Percentiles rank a stretch among this genome's conserved stretches.
Conservation (phyloP, 2,329 filamentous ascomycete genomes). For the Monilinia fructicola region DNA sequence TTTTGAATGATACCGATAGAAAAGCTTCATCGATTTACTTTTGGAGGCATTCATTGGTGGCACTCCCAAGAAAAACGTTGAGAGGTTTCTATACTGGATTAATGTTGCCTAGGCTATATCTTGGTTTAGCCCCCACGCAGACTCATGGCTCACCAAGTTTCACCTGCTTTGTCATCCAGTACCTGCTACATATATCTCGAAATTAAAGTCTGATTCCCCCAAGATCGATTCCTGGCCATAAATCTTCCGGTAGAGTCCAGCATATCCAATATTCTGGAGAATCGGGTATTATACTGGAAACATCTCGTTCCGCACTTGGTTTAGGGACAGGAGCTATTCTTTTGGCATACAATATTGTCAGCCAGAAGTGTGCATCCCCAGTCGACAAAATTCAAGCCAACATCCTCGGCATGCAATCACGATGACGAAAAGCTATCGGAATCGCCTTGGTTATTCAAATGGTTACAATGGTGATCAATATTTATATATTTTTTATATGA, state of each 20-base stretch:
- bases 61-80: neutral
- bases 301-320: neutral
- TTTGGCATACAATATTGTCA: neutral
- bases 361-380: neutral
- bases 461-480: neutral
- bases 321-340: neutral
- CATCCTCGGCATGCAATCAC: neutral
- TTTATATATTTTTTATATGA: neutral
- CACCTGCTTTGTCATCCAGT: constrained; percentile 6
- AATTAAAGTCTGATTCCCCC: neutral
- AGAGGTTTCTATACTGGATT: neutral
- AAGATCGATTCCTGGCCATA: neutral
- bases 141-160: neutral
- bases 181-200: neutral
- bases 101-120: neutral
- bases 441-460: neutral
- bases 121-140: neutral
- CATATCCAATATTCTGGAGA: neutral
- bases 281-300: neutral
- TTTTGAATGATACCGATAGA: neutral
- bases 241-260: neutral
- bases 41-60: neutral
- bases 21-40: neutral
- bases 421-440: neutral
- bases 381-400: neutral